Percentiles rank a stretch among this genome's conserved stretches.
phyloP scores from a whole-genome alignment of 441 rosid genomes.

The Brassica balearica region DNA sequence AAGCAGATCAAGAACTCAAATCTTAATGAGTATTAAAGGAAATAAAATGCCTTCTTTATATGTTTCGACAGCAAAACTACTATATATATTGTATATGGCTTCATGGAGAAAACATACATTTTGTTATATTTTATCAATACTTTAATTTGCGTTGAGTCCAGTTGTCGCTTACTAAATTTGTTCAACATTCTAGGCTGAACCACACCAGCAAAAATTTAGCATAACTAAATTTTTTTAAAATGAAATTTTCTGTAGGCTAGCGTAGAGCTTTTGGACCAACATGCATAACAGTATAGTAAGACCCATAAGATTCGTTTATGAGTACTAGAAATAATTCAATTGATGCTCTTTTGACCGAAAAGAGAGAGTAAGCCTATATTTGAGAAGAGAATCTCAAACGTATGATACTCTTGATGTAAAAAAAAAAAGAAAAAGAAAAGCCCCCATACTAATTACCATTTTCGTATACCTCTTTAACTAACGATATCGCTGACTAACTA shows the following conservation, averaged over 20 bases:
- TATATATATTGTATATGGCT: not conserved
- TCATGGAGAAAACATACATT: too few species aligned
- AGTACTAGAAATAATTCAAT: not conserved
- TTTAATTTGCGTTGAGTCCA: too few species aligned
- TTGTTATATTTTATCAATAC: too few species aligned
- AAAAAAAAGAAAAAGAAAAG: constrained; percentile 17
- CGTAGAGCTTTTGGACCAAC: constrained; percentile 1
- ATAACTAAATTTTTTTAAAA: not conserved
- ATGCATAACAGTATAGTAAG: too few species aligned
- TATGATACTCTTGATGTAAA: constrained; percentile 39
- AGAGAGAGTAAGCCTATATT: constrained; percentile 33
- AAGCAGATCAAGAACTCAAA: constrained; percentile 11
- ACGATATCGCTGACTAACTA: not conserved
- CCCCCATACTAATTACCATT: constrained; percentile 12
- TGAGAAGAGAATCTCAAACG: constrained; percentile 44
- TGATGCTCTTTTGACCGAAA: constrained; percentile 16
- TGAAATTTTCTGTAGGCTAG: not conserved
- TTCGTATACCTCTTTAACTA: constrained; percentile 1
- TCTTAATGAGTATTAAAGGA: not conserved
- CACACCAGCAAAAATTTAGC: not conserved
- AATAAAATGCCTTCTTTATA: not conserved
- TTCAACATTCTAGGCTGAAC: not conserved
- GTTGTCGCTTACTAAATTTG: constrained; percentile 2
- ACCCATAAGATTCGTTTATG: too few species aligned
- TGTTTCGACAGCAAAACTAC: not conserved